phyloP scores from a whole-genome alignment of 345 rosid genomes.

The Ceriops tagal region DNA sequence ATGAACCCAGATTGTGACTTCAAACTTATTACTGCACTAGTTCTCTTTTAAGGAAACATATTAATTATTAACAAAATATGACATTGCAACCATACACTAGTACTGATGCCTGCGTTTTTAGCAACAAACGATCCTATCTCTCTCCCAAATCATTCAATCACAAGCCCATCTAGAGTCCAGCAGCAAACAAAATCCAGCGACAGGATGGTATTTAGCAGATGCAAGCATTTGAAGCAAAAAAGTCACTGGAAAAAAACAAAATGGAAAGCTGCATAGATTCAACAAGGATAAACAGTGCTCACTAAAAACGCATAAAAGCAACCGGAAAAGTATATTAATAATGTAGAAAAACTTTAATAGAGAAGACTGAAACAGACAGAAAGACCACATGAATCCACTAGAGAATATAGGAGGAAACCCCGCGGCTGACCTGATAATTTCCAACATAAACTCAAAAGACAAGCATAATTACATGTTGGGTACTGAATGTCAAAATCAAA shows the following conservation, averaged over 20 bases:
- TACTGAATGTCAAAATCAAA: background rate
- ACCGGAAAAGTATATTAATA: background rate
- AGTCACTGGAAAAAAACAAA: background rate
- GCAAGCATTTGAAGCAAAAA: too few relatives aligned
- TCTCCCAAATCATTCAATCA: background rate
- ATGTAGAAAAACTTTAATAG: background rate
- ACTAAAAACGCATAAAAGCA: background rate
- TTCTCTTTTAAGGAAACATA: conserved; percentile 1
- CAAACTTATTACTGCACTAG: conserved; percentile 4
- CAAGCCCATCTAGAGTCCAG: background rate
- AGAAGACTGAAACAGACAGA: background rate
- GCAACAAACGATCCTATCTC: too few relatives aligned
- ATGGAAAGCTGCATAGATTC: background rate
- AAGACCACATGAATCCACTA: background rate
- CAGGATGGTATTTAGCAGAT: too few relatives aligned
- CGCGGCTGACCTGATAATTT: background rate
- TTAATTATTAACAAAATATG: conserved; percentile 8
- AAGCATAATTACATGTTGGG: background rate
- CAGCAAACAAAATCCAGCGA: background rate
- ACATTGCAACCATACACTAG: background rate
- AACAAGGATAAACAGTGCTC: background rate
- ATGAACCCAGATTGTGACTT: conserved; percentile 20
- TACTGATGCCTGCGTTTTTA: background rate
- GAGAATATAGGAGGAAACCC: conserved; percentile 1
- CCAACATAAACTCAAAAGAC: background rate